Conservation (phyloP, 331 rosid species). For the Cydonia oblonga region DNA sequence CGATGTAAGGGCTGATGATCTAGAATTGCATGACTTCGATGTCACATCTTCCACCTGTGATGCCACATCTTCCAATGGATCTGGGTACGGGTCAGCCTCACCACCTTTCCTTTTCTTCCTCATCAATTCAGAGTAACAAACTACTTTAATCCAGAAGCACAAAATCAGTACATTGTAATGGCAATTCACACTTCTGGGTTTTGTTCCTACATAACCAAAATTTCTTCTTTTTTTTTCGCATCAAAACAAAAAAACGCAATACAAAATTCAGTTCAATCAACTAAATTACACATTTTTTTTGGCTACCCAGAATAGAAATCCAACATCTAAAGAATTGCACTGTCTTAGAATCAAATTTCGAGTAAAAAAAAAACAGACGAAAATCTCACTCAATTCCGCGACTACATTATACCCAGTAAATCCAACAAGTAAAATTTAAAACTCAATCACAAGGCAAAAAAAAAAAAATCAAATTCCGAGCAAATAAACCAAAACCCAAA, state of each 20-base stretch:
- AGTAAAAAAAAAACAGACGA: background rate
- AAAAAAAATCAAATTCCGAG: background rate
- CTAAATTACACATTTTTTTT: background rate
- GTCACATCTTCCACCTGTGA: constrained; percentile 16
- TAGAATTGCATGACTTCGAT: constrained; percentile 33
- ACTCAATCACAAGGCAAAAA: background rate
- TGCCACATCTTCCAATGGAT: constrained; percentile 15
- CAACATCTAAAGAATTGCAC: background rate
- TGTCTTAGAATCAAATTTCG: background rate
- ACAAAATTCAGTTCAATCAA: constrained; percentile 1
- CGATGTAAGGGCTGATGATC: constrained; percentile 44
- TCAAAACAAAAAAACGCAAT: too few relatives aligned
- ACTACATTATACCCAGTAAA: constrained; percentile 2
- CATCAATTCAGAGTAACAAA: constrained; percentile 39
- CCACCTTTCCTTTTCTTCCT: constrained; percentile 98
- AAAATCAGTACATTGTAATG: constrained; percentile 8
- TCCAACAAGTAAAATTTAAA: background rate
- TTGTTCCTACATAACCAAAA: constrained; percentile 12
- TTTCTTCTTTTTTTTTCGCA: background rate
- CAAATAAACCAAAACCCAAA: background rate
- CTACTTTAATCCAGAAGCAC: constrained; percentile 12
- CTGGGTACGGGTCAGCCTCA: constrained; percentile 33
- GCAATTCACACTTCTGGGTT: constrained; percentile 5
- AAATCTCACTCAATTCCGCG: background rate
- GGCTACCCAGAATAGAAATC: background rate